Base-by-base conservation (phyloP, 129 eudicot species). In the Saposhnikovia divaricata region DNA sequence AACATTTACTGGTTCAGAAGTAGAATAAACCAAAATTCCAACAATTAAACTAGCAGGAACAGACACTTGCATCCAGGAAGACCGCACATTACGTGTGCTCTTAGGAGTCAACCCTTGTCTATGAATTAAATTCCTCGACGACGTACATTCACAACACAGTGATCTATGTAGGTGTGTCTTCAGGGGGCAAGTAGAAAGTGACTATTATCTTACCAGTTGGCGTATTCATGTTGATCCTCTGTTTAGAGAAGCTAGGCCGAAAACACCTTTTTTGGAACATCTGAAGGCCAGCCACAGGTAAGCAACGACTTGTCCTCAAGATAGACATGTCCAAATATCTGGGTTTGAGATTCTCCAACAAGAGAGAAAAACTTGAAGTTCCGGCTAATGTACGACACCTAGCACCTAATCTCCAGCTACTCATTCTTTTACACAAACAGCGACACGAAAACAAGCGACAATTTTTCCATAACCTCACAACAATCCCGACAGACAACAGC, bases 21-120 rank as follows among this genome's bases (percentile, higher is more conserved):
- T 81, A 39, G 96, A 87, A 57, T 90, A 89, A 77, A 85, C 89
- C 75, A 89, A 80, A 47, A 89, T 68, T 50, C 99, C 97, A 66
- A 88, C 77, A 71, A 85, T 81, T 81, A 90, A 71, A 21, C 94
- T 89, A 73, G 90, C 83, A 38, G 86, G 81, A 2, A 81, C 66
- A 84, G 79, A 74, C 34, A 91, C 84, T 75, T 83, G 91, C 48
- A 71, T 37, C 93, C 92, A 89, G 59, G 92, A 85, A 48, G 85
- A 84, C 37, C 84, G 87, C 39, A 85, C 80, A 59, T 78, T 83
- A 85, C 89, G 85, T 76, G 84, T 87, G 69, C 86, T 75, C 83
- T 85, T 81, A 43, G 90, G 86, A n/a, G 82, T 75, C 19, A 85
- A 74, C 70, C 86, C 84, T 79, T 84, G 86, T 80, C 84, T 90